phyloP scores from a whole-genome alignment of 2,329 filamentous ascomycete genomes.

The Beauveria caledonica region DNA sequence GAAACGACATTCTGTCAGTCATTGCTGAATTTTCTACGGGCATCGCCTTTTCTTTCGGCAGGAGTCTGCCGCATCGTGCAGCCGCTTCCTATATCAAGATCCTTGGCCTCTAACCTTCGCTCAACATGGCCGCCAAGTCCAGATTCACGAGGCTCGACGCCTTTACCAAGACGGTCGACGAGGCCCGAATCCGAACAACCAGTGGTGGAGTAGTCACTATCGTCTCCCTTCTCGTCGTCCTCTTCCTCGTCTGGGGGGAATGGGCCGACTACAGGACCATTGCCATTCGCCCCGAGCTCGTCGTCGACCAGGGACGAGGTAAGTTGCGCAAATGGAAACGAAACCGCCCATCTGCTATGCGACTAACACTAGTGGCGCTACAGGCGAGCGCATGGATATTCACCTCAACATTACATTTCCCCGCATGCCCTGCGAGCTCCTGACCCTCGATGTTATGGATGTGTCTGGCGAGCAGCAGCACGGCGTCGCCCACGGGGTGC shows the following conservation, averaged over 20 bases:
- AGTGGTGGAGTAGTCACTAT: constrained; percentile 95
- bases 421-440: constrained; percentile 83
- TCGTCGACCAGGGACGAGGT: constrained; percentile 96
- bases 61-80: neutral
- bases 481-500: constrained; percentile 85
- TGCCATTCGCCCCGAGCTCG: constrained; percentile 79
- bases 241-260: constrained; percentile 90
- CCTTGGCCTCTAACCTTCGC: constrained; percentile 6
- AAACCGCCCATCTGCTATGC: neutral
- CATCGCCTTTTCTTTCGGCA: neutral
- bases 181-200: constrained; percentile 91
- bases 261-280: constrained; percentile 89
- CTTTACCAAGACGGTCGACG: constrained; percentile 98
- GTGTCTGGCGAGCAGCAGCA: constrained; percentile 95
- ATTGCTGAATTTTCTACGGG: too few relatives aligned
- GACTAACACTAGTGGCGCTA: constrained; percentile 18
- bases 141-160: constrained; percentile 95
- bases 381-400: constrained; percentile 97
- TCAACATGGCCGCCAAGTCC: constrained; percentile 75
- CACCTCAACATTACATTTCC: constrained; percentile 97
- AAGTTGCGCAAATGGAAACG: constrained; percentile 20
- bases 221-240: constrained; percentile 74
- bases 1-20: neutral
- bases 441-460: constrained; percentile 98
- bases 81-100: constrained; percentile 1